Evolutionary conservation across 1,284 basidiomycete genomes (phyloP).

Genomic region (Cystobasidium slooffiae): DNA sequence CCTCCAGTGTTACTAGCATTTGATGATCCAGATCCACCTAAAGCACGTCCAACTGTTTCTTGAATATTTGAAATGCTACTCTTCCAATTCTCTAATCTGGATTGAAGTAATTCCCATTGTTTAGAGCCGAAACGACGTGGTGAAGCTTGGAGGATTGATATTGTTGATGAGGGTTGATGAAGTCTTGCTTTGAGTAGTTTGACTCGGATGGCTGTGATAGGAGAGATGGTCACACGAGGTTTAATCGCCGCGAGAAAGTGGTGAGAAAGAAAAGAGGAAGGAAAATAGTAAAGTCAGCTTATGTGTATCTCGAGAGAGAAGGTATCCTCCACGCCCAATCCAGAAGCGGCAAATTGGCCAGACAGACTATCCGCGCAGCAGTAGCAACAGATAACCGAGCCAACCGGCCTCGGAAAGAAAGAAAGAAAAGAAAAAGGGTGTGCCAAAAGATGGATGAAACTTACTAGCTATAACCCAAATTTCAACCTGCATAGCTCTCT

Average conservation of each 20-base stretch:
- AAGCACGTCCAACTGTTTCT: conserved; percentile 64
- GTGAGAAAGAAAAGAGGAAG: not conserved
- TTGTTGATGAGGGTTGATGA: conserved; percentile 75
- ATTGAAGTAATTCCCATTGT: conserved; percentile 83
- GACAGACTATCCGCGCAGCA: too few species aligned
- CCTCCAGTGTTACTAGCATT: conserved; percentile 2
- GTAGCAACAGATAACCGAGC: too few species aligned
- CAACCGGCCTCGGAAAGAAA: not conserved
- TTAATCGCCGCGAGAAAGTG: too few species aligned
- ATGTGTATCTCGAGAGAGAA: not conserved
- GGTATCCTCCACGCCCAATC: too few species aligned
- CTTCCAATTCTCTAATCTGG: conserved; percentile 80
- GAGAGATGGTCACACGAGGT: too few species aligned
- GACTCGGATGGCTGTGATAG: conserved; percentile 76
- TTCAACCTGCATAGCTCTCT: conserved; percentile 73
- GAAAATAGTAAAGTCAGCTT: not conserved
- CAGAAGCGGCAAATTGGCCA: too few species aligned
- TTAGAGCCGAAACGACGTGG: conserved; percentile 75
- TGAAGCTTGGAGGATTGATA: conserved; percentile 76
- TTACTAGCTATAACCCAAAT: conserved; percentile 89
- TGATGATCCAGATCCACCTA: too few species aligned
- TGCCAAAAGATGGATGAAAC: conserved; percentile 46
- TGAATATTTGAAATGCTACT: conserved; percentile 68
- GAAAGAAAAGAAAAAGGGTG: conserved; percentile 8
- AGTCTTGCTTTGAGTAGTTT: conserved; percentile 82